Base-by-base conservation (phyloP, 2,329 filamentous ascomycete species). In the Alternaria infectoria region DNA sequence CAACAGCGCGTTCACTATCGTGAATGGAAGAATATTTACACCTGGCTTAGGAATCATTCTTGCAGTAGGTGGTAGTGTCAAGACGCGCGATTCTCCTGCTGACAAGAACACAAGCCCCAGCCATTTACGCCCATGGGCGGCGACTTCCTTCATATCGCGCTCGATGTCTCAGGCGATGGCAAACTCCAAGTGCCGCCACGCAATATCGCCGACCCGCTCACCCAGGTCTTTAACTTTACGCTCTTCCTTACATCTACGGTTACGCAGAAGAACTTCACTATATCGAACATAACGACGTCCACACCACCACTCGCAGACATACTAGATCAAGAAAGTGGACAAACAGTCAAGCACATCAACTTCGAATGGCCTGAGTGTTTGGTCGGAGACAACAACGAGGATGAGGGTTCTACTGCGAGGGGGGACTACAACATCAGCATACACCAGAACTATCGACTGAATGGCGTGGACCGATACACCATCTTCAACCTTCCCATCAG, bases 341-440 rank as follows among this genome's bases (percentile, higher is more conserved):
- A 89, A 72, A 92, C 90, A 0, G 90, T 92, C 46, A 92, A 92
- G 75, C 90, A 92, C 74, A 84, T 92, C 65, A 89, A 89, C 73
- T 92, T 90, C 88, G 81, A 86, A 19, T 92, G 90, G 90, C 90
- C 90, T 0, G 85, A 86, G 61, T 92, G 90, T 69, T 81, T 92
- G 0, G 87, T 88, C 3, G 90, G 90, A 17, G 81, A 89, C 54
- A 88, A 87, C 3, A 76, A 84, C 17, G 71, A 77, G 30, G 67
- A 71, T 2, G 75, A 79, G 4, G 75, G 79, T 0, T 87, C 84
- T 15, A 63, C 61, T 54, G 86, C 85, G 23, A 83, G 88, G 3
- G 90, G 89, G 3, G 79, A 82, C 17, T 92, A 92, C 74, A 92
- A 92, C 70, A 89, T 92, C 71, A 91, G 89, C 6, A 90, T 92